These are phyloP conservation scores for Trichosporon sp. DNA, from an alignment of 1,284 basidiomycete species.

Conservation along the genomic window DNA sequence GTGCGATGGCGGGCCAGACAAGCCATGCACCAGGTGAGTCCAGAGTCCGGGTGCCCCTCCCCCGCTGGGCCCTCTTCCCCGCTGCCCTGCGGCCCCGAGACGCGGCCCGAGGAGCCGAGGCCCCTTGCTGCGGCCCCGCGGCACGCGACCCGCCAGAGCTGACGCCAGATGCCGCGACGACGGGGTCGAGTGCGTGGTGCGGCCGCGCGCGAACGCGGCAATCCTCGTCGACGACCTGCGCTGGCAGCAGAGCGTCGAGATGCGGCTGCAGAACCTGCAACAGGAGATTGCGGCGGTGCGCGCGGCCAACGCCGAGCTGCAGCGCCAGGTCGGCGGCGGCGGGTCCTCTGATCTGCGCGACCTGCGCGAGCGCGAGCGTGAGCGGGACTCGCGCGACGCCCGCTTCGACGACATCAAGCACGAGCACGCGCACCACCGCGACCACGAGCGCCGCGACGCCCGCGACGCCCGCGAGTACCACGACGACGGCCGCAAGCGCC, in stretches of 20 bases:
- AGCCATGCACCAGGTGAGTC: constrained; percentile 15
- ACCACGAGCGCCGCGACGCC: background rate
- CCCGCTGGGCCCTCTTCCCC: no score
- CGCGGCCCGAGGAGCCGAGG: no score
- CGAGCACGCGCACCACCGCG: background rate
- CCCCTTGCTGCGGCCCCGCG: background rate
- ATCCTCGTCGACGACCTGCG: constrained; percentile 21
- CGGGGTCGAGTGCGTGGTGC: constrained; percentile 21
- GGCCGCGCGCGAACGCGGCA: constrained; percentile 21
- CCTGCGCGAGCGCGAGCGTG: background rate
- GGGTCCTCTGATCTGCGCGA: background rate
- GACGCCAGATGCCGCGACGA: constrained; percentile 15
- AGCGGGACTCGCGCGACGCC: no score
- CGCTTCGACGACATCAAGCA: no score
- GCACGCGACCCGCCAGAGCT: background rate
- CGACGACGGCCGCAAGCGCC: background rate
- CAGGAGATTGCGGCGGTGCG: constrained; percentile 15
- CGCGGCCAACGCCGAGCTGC: constrained; percentile 14
- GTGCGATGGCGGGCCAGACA: constrained; percentile 16
- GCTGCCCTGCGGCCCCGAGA: no score
- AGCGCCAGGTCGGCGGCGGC: background rate
- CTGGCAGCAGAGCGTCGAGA: constrained; percentile 23
- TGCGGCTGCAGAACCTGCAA: constrained; percentile 8
- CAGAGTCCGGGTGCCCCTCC: no score
- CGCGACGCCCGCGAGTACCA: background rate